Percentiles rank a stretch among this genome's conserved stretches.
Evolutionary conservation across 2,329 filamentous ascomycete species (phyloP).

Genomic region (Cladorrhinum sp.): DNA sequence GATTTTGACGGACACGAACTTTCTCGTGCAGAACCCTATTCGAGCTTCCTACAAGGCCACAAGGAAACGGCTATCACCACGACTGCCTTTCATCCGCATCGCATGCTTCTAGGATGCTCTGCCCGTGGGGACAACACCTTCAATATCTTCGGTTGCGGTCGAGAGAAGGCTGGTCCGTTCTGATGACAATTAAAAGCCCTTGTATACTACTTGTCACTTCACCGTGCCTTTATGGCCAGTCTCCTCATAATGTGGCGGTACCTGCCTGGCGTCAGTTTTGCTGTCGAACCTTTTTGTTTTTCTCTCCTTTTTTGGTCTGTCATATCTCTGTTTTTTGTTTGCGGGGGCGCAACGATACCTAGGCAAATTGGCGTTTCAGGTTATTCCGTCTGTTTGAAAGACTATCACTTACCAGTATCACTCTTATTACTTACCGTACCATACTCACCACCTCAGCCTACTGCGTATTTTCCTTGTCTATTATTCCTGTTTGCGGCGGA

Average conservation of each 20-base stretch:
- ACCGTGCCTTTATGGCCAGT: not conserved
- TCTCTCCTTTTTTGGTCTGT: not conserved
- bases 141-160: constrained; percentile 76
- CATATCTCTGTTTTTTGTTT: not conserved
- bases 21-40: constrained; percentile 84
- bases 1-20: constrained; percentile 80
- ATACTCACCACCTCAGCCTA: no score
- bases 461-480: no score
- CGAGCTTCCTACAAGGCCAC: constrained; percentile 79
- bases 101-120: constrained; percentile 84
- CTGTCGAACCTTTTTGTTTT: not conserved
- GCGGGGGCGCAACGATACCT: not conserved
- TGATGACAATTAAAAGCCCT: not conserved
- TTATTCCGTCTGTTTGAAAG: not conserved
- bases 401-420: not conserved
- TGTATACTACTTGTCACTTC: not conserved
- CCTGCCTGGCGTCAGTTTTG: not conserved
- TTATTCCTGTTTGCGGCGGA: no score
- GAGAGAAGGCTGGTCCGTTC: constrained; percentile 32
- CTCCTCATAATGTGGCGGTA: not conserved
- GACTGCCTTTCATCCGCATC: constrained; percentile 93
- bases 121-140: constrained; percentile 85
- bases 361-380: not conserved
- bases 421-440: not conserved
- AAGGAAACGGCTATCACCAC: constrained; percentile 78